Conservation (phyloP, 2,329 filamentous ascomycete genomes). For the Cercospora canescens region DNA sequence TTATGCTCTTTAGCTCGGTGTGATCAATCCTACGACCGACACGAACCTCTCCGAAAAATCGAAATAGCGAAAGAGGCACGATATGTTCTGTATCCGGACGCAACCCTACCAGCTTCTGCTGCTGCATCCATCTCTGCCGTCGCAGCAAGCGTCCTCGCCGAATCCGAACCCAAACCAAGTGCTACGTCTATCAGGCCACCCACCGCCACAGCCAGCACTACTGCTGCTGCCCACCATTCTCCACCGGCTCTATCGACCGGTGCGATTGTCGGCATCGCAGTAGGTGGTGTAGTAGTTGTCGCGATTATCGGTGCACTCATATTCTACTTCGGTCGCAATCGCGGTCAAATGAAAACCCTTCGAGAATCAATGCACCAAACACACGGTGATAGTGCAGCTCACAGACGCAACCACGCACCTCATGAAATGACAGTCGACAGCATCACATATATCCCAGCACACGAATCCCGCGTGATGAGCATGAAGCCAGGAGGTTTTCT, state of each 20-base stretch:
- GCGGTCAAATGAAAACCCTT: not conserved
- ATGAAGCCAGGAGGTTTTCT: not conserved
- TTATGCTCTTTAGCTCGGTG: conserved; percentile 54
- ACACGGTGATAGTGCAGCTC: not conserved
- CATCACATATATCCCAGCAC: not conserved
- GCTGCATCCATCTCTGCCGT: conserved; percentile 25
- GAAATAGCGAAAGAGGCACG: conserved; percentile 29
- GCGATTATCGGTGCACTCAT: conserved; percentile 10
- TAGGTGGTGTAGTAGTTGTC: conserved; percentile 59
- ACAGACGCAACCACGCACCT: not conserved
- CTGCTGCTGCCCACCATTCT: conserved; percentile 4
- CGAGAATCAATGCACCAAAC: not conserved
- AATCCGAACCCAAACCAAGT: not conserved
- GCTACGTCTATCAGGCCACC: not conserved
- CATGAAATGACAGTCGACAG: not conserved
- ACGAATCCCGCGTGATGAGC: not conserved
- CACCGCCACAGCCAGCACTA: not conserved
- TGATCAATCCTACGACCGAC: conserved; percentile 61
- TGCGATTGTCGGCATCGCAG: conserved; percentile 56
- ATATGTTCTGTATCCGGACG: conserved; percentile 40
- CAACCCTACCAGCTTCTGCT: conserved; percentile 42
- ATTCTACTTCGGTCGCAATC: conserved; percentile 12
- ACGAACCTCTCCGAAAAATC: conserved; percentile 32
- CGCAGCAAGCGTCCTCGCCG: conserved; percentile 21
- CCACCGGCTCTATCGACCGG: conserved; percentile 37